Conservation (phyloP, 2,329 filamentous ascomycete species). For the Alternaria infectoria region DNA sequence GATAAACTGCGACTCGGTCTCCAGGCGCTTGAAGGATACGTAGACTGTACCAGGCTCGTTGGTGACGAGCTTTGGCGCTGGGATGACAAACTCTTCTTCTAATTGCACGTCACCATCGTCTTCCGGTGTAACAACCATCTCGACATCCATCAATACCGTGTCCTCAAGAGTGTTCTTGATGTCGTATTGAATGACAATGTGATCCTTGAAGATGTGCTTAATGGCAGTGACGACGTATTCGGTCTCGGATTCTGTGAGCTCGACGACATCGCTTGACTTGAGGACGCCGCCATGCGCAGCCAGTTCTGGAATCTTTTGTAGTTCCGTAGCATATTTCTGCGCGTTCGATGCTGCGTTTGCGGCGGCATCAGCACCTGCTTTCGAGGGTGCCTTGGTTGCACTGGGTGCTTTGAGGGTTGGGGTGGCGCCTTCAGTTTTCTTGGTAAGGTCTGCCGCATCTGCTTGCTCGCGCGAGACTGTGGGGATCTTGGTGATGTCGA, state of each 20-base stretch:
- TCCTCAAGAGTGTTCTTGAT: constrained; percentile 96
- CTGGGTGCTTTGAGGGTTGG: constrained; percentile 94
- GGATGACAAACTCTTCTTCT: constrained; percentile 91
- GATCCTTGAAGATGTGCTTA: constrained; percentile 98
- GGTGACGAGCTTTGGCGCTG: constrained; percentile 78
- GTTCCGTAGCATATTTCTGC: constrained; percentile 86
- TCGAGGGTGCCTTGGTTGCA: constrained; percentile 73
- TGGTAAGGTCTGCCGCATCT: constrained; percentile 92
- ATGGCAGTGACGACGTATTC: constrained; percentile 94
- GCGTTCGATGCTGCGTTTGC: constrained; percentile 79
- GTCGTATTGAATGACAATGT: constrained; percentile 94
- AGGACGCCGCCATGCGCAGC: constrained; percentile 87
- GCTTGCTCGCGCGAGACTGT: constrained; percentile 95
- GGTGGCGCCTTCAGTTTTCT: constrained; percentile 92
- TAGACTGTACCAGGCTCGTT: constrained; percentile 93
- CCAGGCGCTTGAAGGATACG: constrained; percentile 87
- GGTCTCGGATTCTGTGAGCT: constrained; percentile 95
- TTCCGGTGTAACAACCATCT: constrained; percentile 81
- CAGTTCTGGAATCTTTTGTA: constrained; percentile 89
- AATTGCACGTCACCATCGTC: constrained; percentile 75
- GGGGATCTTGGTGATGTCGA: constrained; percentile 89
- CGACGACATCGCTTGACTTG: constrained; percentile 85
- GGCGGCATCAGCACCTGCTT: constrained; percentile 73
- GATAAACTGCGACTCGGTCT: constrained; percentile 77
- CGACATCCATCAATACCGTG: constrained; percentile 58